Evolutionary conservation across 2,329 filamentous ascomycete species (phyloP).

Genomic region (Peltaster fructicola): DNA sequence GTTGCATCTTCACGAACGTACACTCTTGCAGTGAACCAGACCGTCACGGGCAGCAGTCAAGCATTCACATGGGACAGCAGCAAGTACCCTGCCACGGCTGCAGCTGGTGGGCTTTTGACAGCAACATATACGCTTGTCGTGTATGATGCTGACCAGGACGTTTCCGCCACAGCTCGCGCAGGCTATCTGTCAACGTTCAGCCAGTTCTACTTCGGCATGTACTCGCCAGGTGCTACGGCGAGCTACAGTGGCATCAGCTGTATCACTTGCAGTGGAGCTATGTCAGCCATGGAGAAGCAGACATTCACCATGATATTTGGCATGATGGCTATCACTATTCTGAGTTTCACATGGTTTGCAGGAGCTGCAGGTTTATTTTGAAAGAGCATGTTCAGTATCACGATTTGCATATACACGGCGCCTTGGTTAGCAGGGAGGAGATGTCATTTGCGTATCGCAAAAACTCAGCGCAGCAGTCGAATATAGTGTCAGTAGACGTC

Average conservation of each 20-base stretch:
- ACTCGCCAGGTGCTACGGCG: conserved; percentile 34
- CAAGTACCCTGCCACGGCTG: conserved; percentile 31
- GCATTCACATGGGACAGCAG: conserved; percentile 43
- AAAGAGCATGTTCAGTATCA: too few species aligned
- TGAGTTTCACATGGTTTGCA: conserved; percentile 38
- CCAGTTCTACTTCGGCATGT: conserved; percentile 45
- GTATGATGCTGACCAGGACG: conserved; percentile 37
- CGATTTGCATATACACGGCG: too few species aligned
- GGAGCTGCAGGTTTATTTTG: conserved; percentile 25
- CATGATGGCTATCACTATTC: conserved; percentile 37
- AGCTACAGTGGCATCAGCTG: conserved; percentile 29
- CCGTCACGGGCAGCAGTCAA: conserved; percentile 24
- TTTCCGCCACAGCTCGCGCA: conserved; percentile 33
- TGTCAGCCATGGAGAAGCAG: conserved; percentile 35
- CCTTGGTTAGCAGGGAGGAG: too few species aligned
- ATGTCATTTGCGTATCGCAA: too few species aligned
- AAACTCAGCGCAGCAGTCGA: too few species aligned
- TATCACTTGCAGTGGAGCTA: conserved; percentile 38
- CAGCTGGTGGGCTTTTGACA: conserved; percentile 34
- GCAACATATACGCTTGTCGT: conserved; percentile 48
- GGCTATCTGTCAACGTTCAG: conserved; percentile 37
- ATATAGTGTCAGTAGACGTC: too few species aligned
- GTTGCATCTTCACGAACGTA: conserved; percentile 44
- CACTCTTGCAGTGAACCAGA: conserved; percentile 39
- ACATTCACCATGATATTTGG: conserved; percentile 38